Conservation (phyloP, 2,329 filamentous ascomycete species). For the Penicillium griseofulvum region DNA sequence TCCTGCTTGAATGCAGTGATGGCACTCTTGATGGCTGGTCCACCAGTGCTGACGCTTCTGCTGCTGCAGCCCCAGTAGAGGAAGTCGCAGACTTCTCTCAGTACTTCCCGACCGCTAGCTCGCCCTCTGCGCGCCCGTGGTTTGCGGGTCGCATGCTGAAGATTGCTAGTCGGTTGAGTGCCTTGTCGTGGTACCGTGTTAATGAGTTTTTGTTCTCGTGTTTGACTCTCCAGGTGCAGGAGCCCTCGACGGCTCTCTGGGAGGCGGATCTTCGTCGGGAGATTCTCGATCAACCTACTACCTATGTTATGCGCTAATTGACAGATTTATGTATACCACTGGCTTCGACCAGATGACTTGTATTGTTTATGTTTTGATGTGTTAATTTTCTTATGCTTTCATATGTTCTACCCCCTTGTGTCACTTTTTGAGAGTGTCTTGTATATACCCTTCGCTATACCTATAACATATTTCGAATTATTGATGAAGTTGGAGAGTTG, state of each 20-base stretch:
- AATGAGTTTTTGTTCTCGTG: slow-evolving; percentile 38
- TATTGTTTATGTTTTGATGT: neutral
- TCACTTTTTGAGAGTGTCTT: neutral
- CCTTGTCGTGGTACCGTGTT: slow-evolving; percentile 35
- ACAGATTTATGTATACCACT: slow-evolving; percentile 1
- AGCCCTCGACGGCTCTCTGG: slow-evolving; percentile 27
- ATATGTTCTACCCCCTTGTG: neutral
- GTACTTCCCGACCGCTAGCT: slow-evolving; percentile 24
- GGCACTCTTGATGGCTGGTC: slow-evolving; percentile 10
- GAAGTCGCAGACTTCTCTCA: slow-evolving; percentile 27
- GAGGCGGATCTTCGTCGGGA: slow-evolving; percentile 36
- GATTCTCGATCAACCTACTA: slow-evolving; percentile 38
- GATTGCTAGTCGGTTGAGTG: slow-evolving; percentile 37
- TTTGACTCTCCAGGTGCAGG: slow-evolving; percentile 30
- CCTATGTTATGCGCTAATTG: slow-evolving; percentile 31
- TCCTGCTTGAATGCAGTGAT: slow-evolving; percentile 38
- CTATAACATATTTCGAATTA: neutral
- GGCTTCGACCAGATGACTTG: neutral
- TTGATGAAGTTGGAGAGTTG: neutral
- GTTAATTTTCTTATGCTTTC: neutral
- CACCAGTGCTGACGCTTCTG: neutral
- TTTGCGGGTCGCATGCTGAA: slow-evolving; percentile 43
- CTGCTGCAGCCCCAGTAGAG: neutral
- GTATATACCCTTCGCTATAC: neutral
- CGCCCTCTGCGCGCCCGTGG: slow-evolving; percentile 37